Evolutionary conservation across 2,329 filamentous ascomycete species (phyloP).

Genomic region (Fonsecaea pedrosoi): DNA sequence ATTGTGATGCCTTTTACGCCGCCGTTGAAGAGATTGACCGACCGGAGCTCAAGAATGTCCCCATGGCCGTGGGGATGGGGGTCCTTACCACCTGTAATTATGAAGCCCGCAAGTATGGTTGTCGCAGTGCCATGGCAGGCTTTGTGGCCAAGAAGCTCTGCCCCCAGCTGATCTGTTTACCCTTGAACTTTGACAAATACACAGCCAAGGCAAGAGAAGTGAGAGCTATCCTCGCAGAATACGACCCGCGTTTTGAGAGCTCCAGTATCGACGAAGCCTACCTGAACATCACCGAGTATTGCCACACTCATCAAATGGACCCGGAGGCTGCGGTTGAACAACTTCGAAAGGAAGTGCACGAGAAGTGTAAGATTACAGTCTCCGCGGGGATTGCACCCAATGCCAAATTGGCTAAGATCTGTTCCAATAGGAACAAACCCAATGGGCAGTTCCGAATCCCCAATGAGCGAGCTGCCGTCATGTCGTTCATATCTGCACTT

Average conservation of each 20-base stretch:
- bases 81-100: slow-evolving; percentile 83
- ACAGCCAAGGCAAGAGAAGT: slow-evolving; percentile 87
- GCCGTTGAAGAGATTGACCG: slow-evolving; percentile 86
- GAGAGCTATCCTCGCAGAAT: slow-evolving; percentile 79
- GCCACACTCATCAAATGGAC: slow-evolving; percentile 68
- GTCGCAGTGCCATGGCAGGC: slow-evolving; percentile 91
- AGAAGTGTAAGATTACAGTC: slow-evolving; percentile 81
- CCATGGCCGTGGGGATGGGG: slow-evolving; percentile 86
- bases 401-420: slow-evolving; percentile 91
- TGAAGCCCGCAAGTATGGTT: slow-evolving; percentile 84
- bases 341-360: slow-evolving; percentile 76
- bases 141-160: slow-evolving; percentile 96
- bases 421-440: slow-evolving; percentile 93
- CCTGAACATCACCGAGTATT: slow-evolving; percentile 91
- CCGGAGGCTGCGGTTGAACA: slow-evolving; percentile 78
- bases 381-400: slow-evolving; percentile 95
- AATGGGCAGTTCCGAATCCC: slow-evolving; percentile 86
- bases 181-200: slow-evolving; percentile 90
- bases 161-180: slow-evolving; percentile 80
- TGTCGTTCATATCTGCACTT: slow-evolving; percentile 83
- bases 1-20: slow-evolving; percentile 97
- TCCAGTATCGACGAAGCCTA: slow-evolving; percentile 97
- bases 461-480: slow-evolving; percentile 74
- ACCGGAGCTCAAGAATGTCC: slow-evolving; percentile 82
- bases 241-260: slow-evolving; percentile 89